Evolutionary conservation across 1,139 yeast genomes (phyloP).

Genomic region (Arxiozyma slooffiae): DNA sequence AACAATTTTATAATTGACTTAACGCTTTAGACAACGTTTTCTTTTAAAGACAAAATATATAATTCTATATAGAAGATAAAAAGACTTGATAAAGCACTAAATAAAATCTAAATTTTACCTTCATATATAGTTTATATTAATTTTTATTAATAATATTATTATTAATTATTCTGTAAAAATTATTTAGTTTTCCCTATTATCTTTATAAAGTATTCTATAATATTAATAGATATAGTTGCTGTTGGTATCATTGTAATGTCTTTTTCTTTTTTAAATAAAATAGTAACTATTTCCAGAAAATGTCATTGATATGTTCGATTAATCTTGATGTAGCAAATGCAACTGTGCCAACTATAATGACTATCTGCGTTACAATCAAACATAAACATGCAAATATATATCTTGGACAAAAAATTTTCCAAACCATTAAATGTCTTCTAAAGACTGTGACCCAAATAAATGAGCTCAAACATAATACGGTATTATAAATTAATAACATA

Average conservation of each 20-base stretch:
- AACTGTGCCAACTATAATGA: constrained; percentile 48
- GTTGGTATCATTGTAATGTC: background rate
- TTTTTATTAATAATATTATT: too few relatives aligned
- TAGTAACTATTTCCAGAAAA: constrained; percentile 42
- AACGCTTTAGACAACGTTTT: constrained; percentile 30
- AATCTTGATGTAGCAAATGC: constrained; percentile 62
- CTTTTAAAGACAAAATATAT: constrained; percentile 13
- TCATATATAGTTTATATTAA: background rate
- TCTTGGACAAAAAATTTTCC: constrained; percentile 98
- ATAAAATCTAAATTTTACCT: too few relatives aligned
- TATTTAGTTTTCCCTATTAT: too few relatives aligned
- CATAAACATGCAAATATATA: constrained; percentile 79
- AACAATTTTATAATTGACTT: constrained; percentile 26
- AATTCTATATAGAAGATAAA: background rate
- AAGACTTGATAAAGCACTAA: background rate
- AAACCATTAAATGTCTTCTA: constrained; percentile 93
- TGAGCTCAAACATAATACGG: constrained; percentile 59
- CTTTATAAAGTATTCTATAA: background rate
- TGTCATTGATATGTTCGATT: constrained; percentile 55
- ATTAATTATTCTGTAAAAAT: too few relatives aligned
- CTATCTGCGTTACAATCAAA: constrained; percentile 52
- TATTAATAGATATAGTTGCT: too few relatives aligned
- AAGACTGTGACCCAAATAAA: constrained; percentile 78
- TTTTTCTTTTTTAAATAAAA: background rate
- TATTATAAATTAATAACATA: constrained; percentile 59